Evolutionary conservation across 2,329 filamentous ascomycete genomes (phyloP).

Genomic region (Exophiala calicioides): DNA sequence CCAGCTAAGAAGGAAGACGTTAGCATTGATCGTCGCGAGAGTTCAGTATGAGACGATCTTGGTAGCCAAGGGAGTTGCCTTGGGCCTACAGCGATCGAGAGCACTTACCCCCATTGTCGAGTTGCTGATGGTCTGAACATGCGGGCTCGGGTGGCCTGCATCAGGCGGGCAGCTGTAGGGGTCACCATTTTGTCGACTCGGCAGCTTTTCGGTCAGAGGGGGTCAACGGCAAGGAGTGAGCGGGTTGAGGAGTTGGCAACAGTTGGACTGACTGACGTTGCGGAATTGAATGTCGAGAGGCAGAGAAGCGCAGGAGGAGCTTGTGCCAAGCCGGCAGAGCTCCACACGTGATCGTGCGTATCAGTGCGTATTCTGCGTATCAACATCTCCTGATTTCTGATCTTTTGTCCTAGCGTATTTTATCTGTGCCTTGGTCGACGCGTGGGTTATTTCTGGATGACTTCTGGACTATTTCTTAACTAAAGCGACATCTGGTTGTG

Average conservation of each 20-base stretch:
- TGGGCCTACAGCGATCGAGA: background rate
- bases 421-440: no score
- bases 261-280: background rate
- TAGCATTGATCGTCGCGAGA: slow-evolving; percentile 1
- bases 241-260: slow-evolving; percentile 9
- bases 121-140: slow-evolving; percentile 28
- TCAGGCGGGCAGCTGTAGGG: slow-evolving; percentile 33
- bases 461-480: no score
- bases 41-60: background rate
- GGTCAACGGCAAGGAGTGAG: slow-evolving; percentile 6
- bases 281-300: slow-evolving; percentile 13
- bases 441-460: no score
- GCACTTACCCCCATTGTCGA: slow-evolving; percentile 26
- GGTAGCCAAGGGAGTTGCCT: background rate
- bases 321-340: slow-evolving; percentile 16
- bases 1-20: slow-evolving; percentile 42
- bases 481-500: no score
- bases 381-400: slow-evolving; percentile 21
- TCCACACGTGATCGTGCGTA: slow-evolving; percentile 16
- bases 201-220: background rate
- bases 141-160: slow-evolving; percentile 32
- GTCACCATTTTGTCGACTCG: slow-evolving; percentile 29
- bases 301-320: slow-evolving; percentile 7
- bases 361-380: slow-evolving; percentile 4
- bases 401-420: background rate